Evolutionary conservation across 495 filamentous ascomycete species (phyloP).

Genomic region (Aspergillus heteromorphus): DNA sequence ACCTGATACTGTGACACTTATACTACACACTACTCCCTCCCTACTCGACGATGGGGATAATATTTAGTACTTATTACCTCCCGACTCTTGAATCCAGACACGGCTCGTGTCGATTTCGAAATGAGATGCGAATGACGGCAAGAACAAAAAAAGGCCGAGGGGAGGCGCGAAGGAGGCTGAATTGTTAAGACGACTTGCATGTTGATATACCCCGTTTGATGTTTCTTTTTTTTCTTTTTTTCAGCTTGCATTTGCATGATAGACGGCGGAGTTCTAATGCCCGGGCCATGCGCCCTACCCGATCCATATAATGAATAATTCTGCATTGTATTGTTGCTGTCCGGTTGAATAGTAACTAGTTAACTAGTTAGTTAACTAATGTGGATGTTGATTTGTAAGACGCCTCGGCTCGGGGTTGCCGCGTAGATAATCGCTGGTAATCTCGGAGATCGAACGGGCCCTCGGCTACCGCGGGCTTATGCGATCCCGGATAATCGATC

Average conservation of each 20-base stretch:
- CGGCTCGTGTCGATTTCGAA: conserved; percentile 8
- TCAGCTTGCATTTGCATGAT: conserved; percentile 12
- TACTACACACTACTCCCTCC: no score
- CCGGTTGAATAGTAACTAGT: no score
- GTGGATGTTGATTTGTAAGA: not conserved
- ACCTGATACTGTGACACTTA: not conserved
- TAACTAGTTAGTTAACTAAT: no score
- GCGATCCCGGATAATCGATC: not conserved
- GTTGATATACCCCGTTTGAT: conserved; percentile 23
- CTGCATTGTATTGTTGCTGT: not conserved
- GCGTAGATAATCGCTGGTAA: no score
- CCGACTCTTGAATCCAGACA: not conserved
- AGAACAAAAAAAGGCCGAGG: conserved; percentile 10
- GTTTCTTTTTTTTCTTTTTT: conserved; percentile 3
- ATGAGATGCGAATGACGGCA: conserved; percentile 13
- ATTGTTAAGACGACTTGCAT: conserved; percentile 10
- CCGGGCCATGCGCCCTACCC: not conserved
- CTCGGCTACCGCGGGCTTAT: not conserved
- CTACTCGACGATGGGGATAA: conserved; percentile 11
- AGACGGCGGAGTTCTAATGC: conserved; percentile 11
- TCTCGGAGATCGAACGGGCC: not conserved
- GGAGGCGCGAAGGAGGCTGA: not conserved
- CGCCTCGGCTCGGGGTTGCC: not conserved
- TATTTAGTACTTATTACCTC: conserved; percentile 17
- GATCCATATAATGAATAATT: not conserved